Conservation (phyloP, 768 basidiomycete species). For the Lepiota brunneoincarnata region DNA sequence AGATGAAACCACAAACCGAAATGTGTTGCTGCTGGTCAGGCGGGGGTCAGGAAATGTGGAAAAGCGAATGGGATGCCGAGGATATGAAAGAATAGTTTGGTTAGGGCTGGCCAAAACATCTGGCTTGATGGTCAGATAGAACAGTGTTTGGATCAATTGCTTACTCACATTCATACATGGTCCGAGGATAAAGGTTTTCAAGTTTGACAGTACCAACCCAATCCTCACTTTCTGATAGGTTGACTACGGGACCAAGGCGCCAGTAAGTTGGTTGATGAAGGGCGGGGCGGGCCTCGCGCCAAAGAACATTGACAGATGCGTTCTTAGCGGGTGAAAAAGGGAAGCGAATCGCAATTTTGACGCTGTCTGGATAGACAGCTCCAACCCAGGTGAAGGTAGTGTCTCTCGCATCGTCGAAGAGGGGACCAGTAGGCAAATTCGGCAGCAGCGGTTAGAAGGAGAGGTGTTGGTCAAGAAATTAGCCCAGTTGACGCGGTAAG, state of each 20-base stretch:
- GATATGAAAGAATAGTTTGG: conserved; percentile 46
- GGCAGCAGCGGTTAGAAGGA: conserved; percentile 28
- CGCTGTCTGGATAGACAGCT: conserved; percentile 61
- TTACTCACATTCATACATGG: conserved; percentile 64
- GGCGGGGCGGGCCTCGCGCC: conserved; percentile 31
- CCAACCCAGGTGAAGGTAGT: conserved; percentile 69
- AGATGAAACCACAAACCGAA: conserved; percentile 67
- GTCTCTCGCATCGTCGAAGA: conserved; percentile 49
- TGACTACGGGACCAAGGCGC: conserved; percentile 52
- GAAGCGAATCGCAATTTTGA: conserved; percentile 62
- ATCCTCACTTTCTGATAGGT: conserved; percentile 43
- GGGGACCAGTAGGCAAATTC: conserved; percentile 59
- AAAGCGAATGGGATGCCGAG: conserved; percentile 52
- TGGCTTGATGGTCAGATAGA: conserved; percentile 17
- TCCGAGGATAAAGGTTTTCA: conserved; percentile 63
- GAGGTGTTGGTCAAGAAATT: conserved; percentile 31
- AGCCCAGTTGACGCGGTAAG: conserved; percentile 22
- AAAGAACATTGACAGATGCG: conserved; percentile 39
- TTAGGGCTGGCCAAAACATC: conserved; percentile 44
- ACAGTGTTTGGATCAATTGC: background rate
- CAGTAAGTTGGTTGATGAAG: conserved; percentile 31
- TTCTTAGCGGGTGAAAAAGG: conserved; percentile 35
- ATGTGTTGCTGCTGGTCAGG: conserved; percentile 49
- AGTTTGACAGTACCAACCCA: conserved; percentile 59
- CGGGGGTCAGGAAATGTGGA: conserved; percentile 74